Base-by-base conservation (phyloP, 129 eudicot genomes). In the Logfia minima region DNA sequence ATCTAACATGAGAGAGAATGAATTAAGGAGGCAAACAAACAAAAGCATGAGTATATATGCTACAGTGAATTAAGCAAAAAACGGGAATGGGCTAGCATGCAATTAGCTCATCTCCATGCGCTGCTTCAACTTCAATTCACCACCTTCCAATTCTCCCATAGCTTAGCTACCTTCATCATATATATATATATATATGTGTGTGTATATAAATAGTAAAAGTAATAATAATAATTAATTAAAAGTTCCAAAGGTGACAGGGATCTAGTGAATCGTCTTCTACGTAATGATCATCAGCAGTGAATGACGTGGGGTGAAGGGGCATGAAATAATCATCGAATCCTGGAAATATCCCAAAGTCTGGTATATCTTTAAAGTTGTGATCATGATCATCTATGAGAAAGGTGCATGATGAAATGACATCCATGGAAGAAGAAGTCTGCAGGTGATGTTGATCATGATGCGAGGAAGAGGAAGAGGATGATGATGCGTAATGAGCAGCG, bases 241-340 rank as follows among this genome's bases (percentile, higher is more conserved):
- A 82, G 69, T 73, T 82, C 85, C 85, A 82, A 6, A 82, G 68
- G 61, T 21, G 71, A 3, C 74, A 76, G 5, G 85, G 77, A 72
- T 77, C 82, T 37, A 72, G 85, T 8, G 81, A 62, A 77, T 51
- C 75, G 1, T 72, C 71, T 6, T 11, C 34, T 34, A 53, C 67
- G 7, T 63, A 53, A 39, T 73, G 28, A 58, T 37, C n/a, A 16
- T 19, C 71, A 3, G 26, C 39, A 23, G 75, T 28, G 8, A 56
- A 24, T 63, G 62, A 53, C 3, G 48, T 9, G n/a, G 78, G 63
- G 41, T 74, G 71, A 21, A 61, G 39, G 21, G 78, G 74, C 71
- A 77, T 77, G 70, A 82, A 82, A 68, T 75, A 70, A 58, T 82
- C 85, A 72, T 82, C 85, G 43, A 77, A 82, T 8, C 85, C 85